Evolutionary conservation across 2,329 filamentous ascomycete genomes (phyloP).

Genomic region (Fusarium hostae): DNA sequence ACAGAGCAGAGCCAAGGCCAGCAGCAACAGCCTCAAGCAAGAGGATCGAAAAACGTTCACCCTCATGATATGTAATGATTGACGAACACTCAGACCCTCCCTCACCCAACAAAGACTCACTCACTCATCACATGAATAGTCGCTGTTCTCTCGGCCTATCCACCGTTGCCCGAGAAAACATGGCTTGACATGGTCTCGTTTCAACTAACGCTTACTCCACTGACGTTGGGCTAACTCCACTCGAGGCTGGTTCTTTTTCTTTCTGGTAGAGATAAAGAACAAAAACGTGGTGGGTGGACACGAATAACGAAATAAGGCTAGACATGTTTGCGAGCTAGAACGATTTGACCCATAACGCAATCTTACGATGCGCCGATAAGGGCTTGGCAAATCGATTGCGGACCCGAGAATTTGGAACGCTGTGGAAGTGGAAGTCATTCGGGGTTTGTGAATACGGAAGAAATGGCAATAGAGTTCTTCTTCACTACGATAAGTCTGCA

Average conservation of each 20-base stretch:
- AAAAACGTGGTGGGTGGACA: background rate
- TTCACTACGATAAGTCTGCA: too few relatives aligned
- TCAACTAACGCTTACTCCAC: constrained; percentile 4
- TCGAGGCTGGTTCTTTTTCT: background rate
- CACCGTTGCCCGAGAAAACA: background rate
- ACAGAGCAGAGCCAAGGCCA: too few relatives aligned
- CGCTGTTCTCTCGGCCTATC: background rate
- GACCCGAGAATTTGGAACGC: background rate
- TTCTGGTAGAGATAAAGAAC: background rate
- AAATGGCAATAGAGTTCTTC: background rate
- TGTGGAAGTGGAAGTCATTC: background rate
- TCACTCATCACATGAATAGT: background rate
- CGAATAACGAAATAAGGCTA: constrained; percentile 4
- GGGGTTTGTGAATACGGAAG: background rate
- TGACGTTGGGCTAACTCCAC: background rate
- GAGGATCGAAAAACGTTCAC: too few relatives aligned
- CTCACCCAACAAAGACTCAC: background rate
- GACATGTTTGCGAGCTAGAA: constrained; percentile 7
- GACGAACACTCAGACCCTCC: background rate
- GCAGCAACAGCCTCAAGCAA: too few relatives aligned
- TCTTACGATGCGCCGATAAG: constrained; percentile 1
- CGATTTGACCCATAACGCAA: constrained; percentile 19
- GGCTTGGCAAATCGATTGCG: constrained; percentile 3
- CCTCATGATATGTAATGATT: too few relatives aligned
- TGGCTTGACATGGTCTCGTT: constrained; percentile 11